A percentile compares a stretch with the other conserved stretches of the same genome.
Evolutionary conservation across 75 land plant species (phyloP).

Genomic region (Adiantum capillusveneris): DNA sequence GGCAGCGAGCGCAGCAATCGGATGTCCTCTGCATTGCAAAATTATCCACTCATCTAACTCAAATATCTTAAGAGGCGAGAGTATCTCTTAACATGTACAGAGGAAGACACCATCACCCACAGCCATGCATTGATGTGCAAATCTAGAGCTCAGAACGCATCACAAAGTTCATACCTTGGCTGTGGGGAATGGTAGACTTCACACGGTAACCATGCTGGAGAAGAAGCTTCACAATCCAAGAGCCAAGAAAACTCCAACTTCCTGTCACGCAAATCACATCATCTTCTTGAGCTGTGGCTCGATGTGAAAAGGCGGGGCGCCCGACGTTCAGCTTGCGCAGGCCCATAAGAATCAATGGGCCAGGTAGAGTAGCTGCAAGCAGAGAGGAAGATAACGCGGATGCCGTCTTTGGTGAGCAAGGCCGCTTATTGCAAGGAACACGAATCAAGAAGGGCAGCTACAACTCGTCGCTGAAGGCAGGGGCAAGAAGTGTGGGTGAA

Average conservation of each 20-base stretch:
- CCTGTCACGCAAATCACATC: conserved; percentile 47
- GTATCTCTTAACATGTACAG: background rate
- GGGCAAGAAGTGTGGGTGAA: no score
- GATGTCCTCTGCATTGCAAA: conserved; percentile 1
- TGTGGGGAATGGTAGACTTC: conserved; percentile 39
- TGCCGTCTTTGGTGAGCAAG: no score
- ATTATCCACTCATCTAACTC: no score
- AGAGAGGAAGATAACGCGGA: no score
- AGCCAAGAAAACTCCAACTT: conserved; percentile 51
- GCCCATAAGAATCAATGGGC: no score
- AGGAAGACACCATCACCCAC: no score
- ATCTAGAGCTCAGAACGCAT: background rate
- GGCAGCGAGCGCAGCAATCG: background rate
- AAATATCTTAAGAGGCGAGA: no score
- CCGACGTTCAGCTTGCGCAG: conserved; percentile 1
- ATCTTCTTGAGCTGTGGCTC: conserved; percentile 3
- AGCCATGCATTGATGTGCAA: background rate
- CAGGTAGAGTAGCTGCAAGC: no score
- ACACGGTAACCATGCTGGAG: conserved; percentile 55
- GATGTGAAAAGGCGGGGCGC: background rate
- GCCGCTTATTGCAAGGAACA: no score
- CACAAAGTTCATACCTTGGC: conserved; percentile 11
- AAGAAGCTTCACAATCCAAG: conserved; percentile 58
- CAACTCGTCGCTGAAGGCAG: no score
- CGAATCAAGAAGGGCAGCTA: no score